Percentiles rank a stretch among this genome's conserved stretches.
phyloP scores from a whole-genome alignment of 805 yeast genomes.

The Ogataea wickerhamii region DNA sequence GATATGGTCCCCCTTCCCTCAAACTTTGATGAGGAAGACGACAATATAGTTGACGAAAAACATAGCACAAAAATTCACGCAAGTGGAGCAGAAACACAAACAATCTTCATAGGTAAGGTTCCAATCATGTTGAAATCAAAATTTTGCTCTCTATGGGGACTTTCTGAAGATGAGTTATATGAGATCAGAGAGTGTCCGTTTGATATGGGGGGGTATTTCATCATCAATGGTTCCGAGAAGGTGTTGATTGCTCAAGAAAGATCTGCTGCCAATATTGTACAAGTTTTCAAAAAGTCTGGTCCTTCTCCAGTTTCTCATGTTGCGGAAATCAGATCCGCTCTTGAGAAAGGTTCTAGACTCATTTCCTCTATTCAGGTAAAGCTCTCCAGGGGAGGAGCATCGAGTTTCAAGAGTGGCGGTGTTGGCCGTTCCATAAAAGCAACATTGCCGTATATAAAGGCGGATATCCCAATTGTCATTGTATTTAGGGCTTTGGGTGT shows the following conservation, averaged over 20 bases:
- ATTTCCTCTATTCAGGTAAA: constrained; percentile 93
- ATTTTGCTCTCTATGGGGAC: constrained; percentile 87
- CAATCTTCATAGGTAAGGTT: constrained; percentile 85
- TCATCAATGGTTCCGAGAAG: constrained; percentile 97
- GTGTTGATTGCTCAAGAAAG: constrained; percentile 98
- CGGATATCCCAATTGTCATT: constrained; percentile 94
- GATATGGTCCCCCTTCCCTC: constrained; percentile 28
- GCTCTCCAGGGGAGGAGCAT: constrained; percentile 52
- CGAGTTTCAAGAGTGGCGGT: constrained; percentile 45
- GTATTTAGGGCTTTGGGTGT: constrained; percentile 98
- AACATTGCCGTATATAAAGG: constrained; percentile 92
- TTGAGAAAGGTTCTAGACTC: constrained; percentile 95
- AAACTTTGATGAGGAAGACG: constrained; percentile 55
- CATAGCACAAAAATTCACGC: constrained; percentile 32
- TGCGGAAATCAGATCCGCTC: constrained; percentile 94
- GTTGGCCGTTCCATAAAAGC: constrained; percentile 87
- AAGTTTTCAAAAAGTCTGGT: constrained; percentile 96
- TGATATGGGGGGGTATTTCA: constrained; percentile 99
- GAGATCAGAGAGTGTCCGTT: constrained; percentile 97
- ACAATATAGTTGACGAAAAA: constrained; percentile 52
- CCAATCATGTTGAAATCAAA: constrained; percentile 98
- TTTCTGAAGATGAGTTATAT: constrained; percentile 89
- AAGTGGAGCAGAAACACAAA: constrained; percentile 35
- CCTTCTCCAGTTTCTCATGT: constrained; percentile 95
- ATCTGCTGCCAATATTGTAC: constrained; percentile 97